Evolutionary conservation across 768 basidiomycete genomes (phyloP), one percentile per base, ranked within the genome.

Genomic region (Clitopilus passeckerianus): DNA sequence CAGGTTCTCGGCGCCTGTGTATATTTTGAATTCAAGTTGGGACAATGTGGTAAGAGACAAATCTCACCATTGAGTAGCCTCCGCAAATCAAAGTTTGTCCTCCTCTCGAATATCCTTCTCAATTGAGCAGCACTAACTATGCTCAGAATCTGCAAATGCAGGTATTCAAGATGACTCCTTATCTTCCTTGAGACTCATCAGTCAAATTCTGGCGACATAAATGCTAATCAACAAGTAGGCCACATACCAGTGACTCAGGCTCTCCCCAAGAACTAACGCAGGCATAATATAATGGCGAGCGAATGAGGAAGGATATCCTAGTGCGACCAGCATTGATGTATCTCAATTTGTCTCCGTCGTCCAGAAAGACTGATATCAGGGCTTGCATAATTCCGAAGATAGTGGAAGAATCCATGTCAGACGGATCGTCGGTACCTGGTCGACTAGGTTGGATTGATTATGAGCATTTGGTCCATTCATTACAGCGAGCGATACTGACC

Each of bases 191-290:
- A 79, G 75, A 78, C 7, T 71, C 60, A 66, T 74, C 67, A 77
- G 66, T 65, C 61, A 56, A 54, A 52, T 56, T 58, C 27, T 30
- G 7, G 57, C 50, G 53, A 35, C 23, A 44, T 34, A 16, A 8
- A 7, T 1, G 34, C 8, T 18, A 41, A 37, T 54, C 43, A 52
- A 52, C 12, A 33, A 37, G 54, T 24, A 54, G 54, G 12, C n/a
- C 56, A 78, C 93, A 75, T 75, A 98, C 95, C 63, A 98, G 88
- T 61, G 90, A 92, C 73, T 98, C 97, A 0, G 97, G 96, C 72
- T 98, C 97, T 12, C 91, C 91, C 92, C 93, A 96, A 10, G 89
- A 86, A 20, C 93, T 95, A 12, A 86, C 87, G 62, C 91, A 95
- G 27, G 89, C 93, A 67, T 95, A 92, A 72, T 98, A 98, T 18